Percentiles rank a stretch among this genome's conserved stretches.
Evolutionary conservation across 352 stramenopile species (phyloP).

Genomic region (Phytophthora pseudosyringae): DNA sequence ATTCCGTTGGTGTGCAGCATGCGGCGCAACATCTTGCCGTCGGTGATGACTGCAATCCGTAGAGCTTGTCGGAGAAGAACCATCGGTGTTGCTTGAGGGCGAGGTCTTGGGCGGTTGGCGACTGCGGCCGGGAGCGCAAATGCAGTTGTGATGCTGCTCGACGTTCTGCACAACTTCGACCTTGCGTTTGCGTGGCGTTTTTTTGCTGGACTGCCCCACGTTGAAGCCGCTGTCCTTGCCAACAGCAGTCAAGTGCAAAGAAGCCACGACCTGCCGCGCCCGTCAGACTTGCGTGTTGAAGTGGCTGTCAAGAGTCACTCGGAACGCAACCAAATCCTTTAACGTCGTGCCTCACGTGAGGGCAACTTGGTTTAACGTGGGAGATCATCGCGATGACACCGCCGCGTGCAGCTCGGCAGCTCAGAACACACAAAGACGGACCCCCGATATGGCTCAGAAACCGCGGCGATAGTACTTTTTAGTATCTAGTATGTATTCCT

Average conservation of each 20-base stretch:
- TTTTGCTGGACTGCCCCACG: neutral
- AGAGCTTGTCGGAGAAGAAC: conserved; percentile 23
- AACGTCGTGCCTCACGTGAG: conserved; percentile 4
- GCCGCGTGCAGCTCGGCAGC: conserved; percentile 18
- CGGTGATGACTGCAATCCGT: conserved; percentile 21
- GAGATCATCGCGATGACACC: conserved; percentile 15
- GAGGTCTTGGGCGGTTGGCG: neutral
- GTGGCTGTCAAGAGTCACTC: conserved; percentile 12
- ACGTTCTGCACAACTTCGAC: conserved; percentile 3
- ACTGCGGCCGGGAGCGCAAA: conserved; percentile 20
- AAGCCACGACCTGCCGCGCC: conserved; percentile 13
- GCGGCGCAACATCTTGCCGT: conserved; percentile 18
- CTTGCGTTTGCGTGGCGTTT: conserved; percentile 26
- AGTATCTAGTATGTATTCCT: neutral
- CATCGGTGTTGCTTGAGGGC: conserved; percentile 8
- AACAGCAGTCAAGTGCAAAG: conserved; percentile 17
- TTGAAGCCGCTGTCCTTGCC: conserved; percentile 17
- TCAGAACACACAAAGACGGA: neutral
- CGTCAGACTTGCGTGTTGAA: conserved; percentile 31
- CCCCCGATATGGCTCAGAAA: neutral
- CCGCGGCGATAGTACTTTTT: neutral
- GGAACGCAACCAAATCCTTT: conserved; percentile 35
- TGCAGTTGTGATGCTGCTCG: conserved; percentile 21
- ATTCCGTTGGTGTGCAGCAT: conserved; percentile 25
- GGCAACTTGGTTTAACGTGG: conserved; percentile 15